Percentiles rank a stretch among this genome's conserved stretches.
phyloP scores from a whole-genome alignment of 2,329 filamentous ascomycete genomes.

The Fusarium acutatum region DNA sequence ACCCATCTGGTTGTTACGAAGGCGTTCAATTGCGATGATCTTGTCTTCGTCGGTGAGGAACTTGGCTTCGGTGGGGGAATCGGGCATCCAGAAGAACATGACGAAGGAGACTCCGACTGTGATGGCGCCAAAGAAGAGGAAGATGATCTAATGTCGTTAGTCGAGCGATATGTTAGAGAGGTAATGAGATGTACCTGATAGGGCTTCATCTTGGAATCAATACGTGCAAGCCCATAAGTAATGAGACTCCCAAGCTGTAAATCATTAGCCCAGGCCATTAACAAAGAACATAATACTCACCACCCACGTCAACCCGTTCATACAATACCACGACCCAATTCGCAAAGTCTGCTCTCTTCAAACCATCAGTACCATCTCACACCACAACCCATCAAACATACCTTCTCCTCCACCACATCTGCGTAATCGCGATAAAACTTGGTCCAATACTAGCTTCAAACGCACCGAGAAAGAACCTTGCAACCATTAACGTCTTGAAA shows the following conservation, averaged over 20 bases:
- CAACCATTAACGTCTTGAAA: conserved; percentile 59
- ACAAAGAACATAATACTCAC: conserved; percentile 36
- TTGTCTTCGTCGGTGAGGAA: conserved; percentile 62
- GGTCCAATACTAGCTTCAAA: conserved; percentile 62
- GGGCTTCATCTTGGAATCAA: conserved; percentile 53
- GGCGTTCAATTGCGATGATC: conserved; percentile 61
- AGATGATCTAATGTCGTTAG: conserved; percentile 53
- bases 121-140: conserved; percentile 61
- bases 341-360: conserved; percentile 63
- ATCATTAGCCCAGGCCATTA: not conserved
- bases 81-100: conserved; percentile 59
- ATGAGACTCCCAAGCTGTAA: conserved; percentile 60
- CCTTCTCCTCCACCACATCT: conserved; percentile 69
- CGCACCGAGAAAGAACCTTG: conserved; percentile 64
- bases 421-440: conserved; percentile 64
- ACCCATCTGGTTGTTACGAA: conserved; percentile 64
- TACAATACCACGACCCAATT: conserved; percentile 67
- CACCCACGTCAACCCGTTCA: conserved; percentile 68
- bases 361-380: conserved; percentile 3
- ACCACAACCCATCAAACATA: conserved; percentile 5
- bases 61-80: conserved; percentile 59
- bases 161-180: accelerated
- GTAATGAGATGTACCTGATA: conserved; percentile 54
- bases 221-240: conserved; percentile 67
- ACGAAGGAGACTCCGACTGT: conserved; percentile 57